phyloP scores from a whole-genome alignment of 495 filamentous ascomycete species.

The Aspergillus funiculosus region DNA sequence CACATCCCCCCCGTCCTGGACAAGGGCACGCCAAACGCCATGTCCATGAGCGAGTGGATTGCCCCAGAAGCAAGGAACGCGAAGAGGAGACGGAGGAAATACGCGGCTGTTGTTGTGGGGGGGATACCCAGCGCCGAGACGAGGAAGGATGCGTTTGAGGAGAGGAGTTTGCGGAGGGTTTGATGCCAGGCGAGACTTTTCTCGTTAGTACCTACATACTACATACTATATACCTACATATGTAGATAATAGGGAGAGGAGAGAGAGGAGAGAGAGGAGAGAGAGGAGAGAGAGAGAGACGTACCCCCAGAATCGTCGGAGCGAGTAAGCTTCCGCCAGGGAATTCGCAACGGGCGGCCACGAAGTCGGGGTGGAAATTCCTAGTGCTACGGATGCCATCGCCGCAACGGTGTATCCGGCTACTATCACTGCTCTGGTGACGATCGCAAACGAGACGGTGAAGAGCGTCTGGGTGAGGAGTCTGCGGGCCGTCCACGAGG shows the following conservation, averaged over 20 bases:
- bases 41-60: slow-evolving; percentile 18
- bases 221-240: no score
- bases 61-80: slow-evolving; percentile 16
- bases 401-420: slow-evolving; percentile 8
- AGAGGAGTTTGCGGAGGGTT: slow-evolving; percentile 16
- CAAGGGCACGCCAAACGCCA: slow-evolving; percentile 16
- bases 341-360: slow-evolving; percentile 19
- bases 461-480: slow-evolving; percentile 4
- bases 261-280: not conserved
- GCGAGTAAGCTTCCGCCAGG: slow-evolving; percentile 10
- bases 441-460: slow-evolving; percentile 19
- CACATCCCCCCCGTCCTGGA: slow-evolving; percentile 12
- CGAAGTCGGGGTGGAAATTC: slow-evolving; percentile 1
- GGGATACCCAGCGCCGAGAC: slow-evolving; percentile 10
- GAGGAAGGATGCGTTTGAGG: slow-evolving; percentile 14
- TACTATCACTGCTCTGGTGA: slow-evolving; percentile 12
- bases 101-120: not conserved
- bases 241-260: not conserved
- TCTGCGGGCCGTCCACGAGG: not conserved
- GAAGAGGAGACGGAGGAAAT: slow-evolving; percentile 10
- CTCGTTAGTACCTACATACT: slow-evolving; percentile 1
- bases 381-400: slow-evolving; percentile 2
- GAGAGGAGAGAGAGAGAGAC: not conserved
- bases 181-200: slow-evolving; percentile 19
- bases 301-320: slow-evolving; percentile 20